Percentiles rank a stretch among this genome's conserved stretches.
Conservation (phyloP, 305 asterid genomes). For the Fraxinus greggii region DNA sequence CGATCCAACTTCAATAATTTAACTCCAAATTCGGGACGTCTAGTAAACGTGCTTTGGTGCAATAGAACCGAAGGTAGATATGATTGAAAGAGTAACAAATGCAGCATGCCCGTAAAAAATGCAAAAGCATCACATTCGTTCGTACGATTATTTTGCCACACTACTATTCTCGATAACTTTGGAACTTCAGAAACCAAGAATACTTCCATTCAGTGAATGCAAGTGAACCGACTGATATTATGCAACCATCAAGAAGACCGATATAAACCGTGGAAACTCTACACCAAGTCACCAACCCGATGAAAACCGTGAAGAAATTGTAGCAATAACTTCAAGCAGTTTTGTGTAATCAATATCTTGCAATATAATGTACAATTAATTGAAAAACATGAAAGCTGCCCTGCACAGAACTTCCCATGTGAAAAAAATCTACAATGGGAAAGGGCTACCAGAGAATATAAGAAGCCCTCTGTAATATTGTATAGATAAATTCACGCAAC, state of each 20-base stretch:
- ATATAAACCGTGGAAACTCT: background rate
- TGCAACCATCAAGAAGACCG: background rate
- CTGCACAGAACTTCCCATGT: conserved; percentile 15
- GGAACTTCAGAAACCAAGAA: background rate
- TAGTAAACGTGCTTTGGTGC: background rate
- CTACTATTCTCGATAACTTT: background rate
- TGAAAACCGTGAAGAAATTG: background rate
- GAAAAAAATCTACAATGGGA: conserved; percentile 15
- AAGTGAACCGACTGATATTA: background rate
- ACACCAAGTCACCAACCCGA: background rate
- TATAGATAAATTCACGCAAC: conserved; percentile 17
- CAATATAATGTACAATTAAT: conserved; percentile 19
- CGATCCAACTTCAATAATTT: too few relatives aligned
- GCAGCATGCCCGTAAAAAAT: background rate
- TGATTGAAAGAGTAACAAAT: too few relatives aligned
- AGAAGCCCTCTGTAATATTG: background rate
- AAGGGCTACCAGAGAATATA: conserved; percentile 15
- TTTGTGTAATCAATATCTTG: background rate
- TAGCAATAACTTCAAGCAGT: background rate
- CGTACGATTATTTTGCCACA: background rate
- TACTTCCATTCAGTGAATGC: background rate
- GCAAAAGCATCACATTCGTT: background rate
- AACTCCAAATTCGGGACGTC: background rate
- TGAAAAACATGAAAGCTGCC: conserved; percentile 1
- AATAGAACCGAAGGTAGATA: background rate